Percentiles rank a stretch among this genome's conserved stretches.
Evolutionary conservation across 164 flowering plant genomes (phyloP).

Genomic region (Dillenia suffruticosa): DNA sequence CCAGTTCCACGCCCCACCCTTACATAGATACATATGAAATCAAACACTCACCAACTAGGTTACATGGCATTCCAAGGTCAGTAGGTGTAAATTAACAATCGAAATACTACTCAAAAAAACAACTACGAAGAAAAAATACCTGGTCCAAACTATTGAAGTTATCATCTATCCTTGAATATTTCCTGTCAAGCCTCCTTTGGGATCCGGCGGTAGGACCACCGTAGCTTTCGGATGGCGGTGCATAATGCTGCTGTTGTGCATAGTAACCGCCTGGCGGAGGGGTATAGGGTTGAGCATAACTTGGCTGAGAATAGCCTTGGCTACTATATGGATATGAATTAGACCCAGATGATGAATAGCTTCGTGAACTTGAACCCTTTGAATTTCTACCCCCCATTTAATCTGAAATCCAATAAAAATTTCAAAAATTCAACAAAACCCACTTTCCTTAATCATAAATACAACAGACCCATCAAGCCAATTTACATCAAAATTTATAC

Average conservation of each 20-base stretch:
- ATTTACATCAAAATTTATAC: background rate
- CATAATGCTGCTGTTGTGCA: constrained; percentile 17
- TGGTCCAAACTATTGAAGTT: constrained; percentile 60
- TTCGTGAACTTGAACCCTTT: constrained; percentile 23
- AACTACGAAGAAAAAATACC: constrained; percentile 26
- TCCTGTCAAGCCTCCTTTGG: constrained; percentile 37
- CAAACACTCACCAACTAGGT: no score
- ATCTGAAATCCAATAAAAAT: constrained; percentile 6
- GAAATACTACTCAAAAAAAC: background rate
- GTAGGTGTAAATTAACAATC: no score
- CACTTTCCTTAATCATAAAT: constrained; percentile 2
- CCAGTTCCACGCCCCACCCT: no score
- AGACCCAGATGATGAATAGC: constrained; percentile 27
- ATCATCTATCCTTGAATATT: constrained; percentile 70
- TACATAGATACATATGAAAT: no score
- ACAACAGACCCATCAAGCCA: background rate
- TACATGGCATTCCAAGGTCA: no score
- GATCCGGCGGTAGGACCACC: constrained; percentile 25
- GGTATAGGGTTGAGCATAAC: constrained; percentile 34
- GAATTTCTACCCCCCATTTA: constrained; percentile 54
- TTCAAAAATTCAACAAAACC: constrained; percentile 6
- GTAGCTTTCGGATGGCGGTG: constrained; percentile 31
- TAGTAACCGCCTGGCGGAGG: constrained; percentile 1
- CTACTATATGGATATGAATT: constrained; percentile 25
- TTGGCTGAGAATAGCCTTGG: constrained; percentile 29